Percentiles rank a stretch among this genome's conserved stretches.
phyloP scores from a whole-genome alignment of 441 rosid species.

The Gossypium aridum region DNA sequence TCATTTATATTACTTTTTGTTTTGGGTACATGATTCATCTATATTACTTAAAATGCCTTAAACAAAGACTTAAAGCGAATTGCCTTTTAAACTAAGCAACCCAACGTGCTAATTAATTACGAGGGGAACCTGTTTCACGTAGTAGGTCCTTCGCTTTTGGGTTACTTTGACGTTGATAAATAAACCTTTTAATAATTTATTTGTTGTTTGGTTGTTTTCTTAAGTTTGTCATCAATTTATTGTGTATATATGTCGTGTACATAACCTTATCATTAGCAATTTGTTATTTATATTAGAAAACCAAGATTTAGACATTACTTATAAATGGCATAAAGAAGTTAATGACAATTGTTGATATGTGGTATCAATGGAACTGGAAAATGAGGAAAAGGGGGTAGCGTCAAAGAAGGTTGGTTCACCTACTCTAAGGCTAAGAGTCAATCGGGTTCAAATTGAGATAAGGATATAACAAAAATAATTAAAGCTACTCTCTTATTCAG shows the following conservation, averaged over 20 bases:
- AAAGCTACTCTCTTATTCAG: too few species aligned
- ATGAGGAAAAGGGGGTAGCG: too few species aligned
- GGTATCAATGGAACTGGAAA: too few species aligned
- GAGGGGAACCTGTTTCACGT: not conserved
- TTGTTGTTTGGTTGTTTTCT: not conserved
- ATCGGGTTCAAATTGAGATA: too few species aligned
- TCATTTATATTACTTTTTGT: not conserved
- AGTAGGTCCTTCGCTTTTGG: not conserved
- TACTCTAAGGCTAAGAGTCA: too few species aligned
- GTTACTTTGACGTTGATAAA: not conserved
- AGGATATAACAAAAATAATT: too few species aligned
- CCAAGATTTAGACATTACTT: not conserved
- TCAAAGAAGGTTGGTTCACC: too few species aligned
- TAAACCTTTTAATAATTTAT: not conserved
- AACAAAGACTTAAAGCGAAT: not conserved
- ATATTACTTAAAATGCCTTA: too few species aligned
- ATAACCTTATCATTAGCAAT: too few species aligned
- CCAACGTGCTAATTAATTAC: not conserved
- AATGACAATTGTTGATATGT: not conserved
- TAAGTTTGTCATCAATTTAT: not conserved
- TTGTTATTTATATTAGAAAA: too few species aligned
- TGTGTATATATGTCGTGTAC: not conserved
- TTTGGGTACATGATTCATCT: too few species aligned
- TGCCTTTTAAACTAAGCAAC: constrained; percentile 1
- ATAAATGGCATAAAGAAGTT: not conserved